Conservation (phyloP, 1,284 basidiomycete species). For the Cryptococcus wingfieldii region DNA sequence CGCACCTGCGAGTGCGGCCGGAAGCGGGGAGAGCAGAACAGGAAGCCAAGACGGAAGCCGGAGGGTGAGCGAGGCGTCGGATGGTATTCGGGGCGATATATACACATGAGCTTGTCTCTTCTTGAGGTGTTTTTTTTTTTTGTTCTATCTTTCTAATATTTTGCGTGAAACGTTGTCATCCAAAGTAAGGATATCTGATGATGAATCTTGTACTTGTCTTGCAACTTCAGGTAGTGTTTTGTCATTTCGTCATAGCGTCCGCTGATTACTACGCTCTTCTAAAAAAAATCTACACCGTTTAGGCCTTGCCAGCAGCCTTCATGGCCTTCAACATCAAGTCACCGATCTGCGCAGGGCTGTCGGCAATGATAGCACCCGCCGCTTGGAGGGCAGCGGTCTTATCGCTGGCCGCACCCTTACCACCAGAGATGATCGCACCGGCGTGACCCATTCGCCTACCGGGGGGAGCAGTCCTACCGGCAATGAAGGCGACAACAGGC, state of each 20-base stretch:
- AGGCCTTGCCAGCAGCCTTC: slow-evolving; percentile 75
- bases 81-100: not conserved
- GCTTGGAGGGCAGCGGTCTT: slow-evolving; percentile 92
- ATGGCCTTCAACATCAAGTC: slow-evolving; percentile 81
- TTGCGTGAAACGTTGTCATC: too few species aligned
- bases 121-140: too few species aligned
- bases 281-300: slow-evolving; percentile 24
- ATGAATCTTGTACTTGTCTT: not conserved
- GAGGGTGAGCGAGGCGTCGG: not conserved
- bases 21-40: not conserved
- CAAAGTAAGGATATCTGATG: not conserved
- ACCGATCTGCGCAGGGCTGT: slow-evolving; percentile 95
- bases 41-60: not conserved
- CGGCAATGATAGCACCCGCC: slow-evolving; percentile 89
- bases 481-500: slow-evolving; percentile 97
- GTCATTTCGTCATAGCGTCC: not conserved
- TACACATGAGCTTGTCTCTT: not conserved
- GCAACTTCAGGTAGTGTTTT: not conserved
- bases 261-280: not conserved
- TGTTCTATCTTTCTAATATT: too few species aligned
- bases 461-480: slow-evolving; percentile 93
- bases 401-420: slow-evolving; percentile 93
- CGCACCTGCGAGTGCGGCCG: not conserved
- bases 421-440: slow-evolving; percentile 95
- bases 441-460: slow-evolving; percentile 98